Percentiles rank a stretch among this genome's conserved stretches.
Conservation (phyloP, 179 eudicot species). For the Carnegiea gigantea region DNA sequence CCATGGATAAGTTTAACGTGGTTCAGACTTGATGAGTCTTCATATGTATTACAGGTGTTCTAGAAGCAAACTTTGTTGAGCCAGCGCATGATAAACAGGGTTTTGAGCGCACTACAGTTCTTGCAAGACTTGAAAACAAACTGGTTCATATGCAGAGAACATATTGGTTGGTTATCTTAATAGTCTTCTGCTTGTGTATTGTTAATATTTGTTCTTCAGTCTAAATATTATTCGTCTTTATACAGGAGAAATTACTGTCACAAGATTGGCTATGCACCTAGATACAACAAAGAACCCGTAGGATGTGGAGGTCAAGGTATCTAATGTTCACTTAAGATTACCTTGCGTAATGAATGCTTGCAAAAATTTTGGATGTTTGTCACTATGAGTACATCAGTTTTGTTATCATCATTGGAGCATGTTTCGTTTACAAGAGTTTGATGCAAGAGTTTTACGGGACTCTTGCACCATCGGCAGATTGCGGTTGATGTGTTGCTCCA, state of each 20-base stretch:
- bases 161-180: constrained; percentile 59
- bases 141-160: constrained; percentile 75
- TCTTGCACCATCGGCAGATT: not conserved
- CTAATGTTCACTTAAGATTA: not conserved
- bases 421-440: not conserved
- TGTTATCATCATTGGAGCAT: not conserved
- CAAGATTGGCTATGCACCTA: constrained; percentile 85
- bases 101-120: constrained; percentile 96
- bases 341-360: not conserved
- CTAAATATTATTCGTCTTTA: constrained; percentile 19
- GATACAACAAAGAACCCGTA: constrained; percentile 43
- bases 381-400: not conserved
- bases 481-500: not conserved
- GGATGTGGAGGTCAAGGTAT: constrained; percentile 51
- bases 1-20: constrained; percentile 2
- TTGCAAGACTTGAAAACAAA: constrained; percentile 76
- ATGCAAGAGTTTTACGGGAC: not conserved
- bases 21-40: constrained; percentile 20
- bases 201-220: not conserved
- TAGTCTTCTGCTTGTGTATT: constrained; percentile 5
- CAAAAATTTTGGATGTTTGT: not conserved
- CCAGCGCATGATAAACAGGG: constrained; percentile 99
- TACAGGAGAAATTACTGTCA: constrained; percentile 69
- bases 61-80: constrained; percentile 97
- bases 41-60: constrained; percentile 59